Percentiles rank a stretch among this genome's conserved stretches.
Conservation (phyloP, 139 green algal genomes). For the Bryopsis sp. region DNA sequence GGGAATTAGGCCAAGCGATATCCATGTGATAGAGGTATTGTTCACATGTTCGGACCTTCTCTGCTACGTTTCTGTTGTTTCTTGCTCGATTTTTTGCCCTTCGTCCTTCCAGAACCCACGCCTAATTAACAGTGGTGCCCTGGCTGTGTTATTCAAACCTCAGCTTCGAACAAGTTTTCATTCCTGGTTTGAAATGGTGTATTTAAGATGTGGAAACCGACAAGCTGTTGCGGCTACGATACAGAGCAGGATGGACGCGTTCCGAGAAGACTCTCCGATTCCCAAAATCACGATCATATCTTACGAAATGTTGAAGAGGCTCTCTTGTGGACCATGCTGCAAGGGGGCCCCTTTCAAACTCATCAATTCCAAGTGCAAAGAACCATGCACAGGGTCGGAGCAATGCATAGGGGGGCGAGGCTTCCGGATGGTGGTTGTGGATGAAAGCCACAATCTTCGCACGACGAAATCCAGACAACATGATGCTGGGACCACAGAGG, state of each 20-base stretch:
- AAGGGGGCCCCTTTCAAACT: constrained; percentile 14
- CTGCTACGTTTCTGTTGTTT: too few relatives aligned
- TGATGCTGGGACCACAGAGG: constrained; percentile 67
- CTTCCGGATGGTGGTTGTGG: constrained; percentile 70
- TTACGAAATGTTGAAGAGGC: constrained; percentile 79
- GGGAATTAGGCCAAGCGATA: constrained; percentile 49
- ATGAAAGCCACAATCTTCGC: constrained; percentile 77
- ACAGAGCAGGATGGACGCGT: too few relatives aligned
- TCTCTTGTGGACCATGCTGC: constrained; percentile 62
- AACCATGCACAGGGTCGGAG: constrained; percentile 23
- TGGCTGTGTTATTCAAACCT: too few relatives aligned
- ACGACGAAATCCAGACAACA: constrained; percentile 36
- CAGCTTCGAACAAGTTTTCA: too few relatives aligned
- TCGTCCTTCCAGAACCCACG: too few relatives aligned
- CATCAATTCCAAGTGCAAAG: background rate
- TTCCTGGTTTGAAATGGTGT: too few relatives aligned
- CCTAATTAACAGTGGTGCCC: too few relatives aligned
- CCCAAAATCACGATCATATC: constrained; percentile 58
- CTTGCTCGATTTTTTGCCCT: too few relatives aligned
- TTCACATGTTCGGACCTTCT: too few relatives aligned
- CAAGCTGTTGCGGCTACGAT: too few relatives aligned
- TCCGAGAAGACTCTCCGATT: too few relatives aligned
- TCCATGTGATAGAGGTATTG: constrained; percentile 30
- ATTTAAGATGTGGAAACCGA: too few relatives aligned
- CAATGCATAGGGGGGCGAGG: constrained; percentile 60